A percentile compares a stretch with the other conserved stretches of the same genome.
Conservation (phyloP, 176 grass and related monocot genomes). For the Phragmites australis region DNA sequence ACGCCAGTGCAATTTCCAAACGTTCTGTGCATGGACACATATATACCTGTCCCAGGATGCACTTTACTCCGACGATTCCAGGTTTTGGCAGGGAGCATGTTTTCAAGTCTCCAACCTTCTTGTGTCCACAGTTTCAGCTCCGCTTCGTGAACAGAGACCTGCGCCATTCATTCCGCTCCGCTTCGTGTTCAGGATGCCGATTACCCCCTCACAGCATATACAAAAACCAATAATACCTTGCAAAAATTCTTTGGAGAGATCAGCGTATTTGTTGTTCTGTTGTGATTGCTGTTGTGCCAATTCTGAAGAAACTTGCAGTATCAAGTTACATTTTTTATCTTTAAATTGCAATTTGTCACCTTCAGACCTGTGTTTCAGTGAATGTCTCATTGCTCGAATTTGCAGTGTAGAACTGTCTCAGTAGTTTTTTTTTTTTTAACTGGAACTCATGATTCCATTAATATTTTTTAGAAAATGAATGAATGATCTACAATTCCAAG, state of each 20-base stretch:
- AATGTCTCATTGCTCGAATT: not conserved
- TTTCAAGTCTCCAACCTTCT: not conserved
- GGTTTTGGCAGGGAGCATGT: conserved; percentile 9
- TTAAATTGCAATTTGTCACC: not conserved
- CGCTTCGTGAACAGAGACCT: not conserved
- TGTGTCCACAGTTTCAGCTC: not conserved
- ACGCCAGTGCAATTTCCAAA: not conserved
- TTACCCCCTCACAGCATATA: not conserved
- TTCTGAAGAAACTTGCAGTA: not conserved
- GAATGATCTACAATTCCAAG: too few species aligned
- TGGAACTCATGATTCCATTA: too few species aligned
- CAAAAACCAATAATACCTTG: not conserved
- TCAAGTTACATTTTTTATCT: not conserved
- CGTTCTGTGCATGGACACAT: not conserved
- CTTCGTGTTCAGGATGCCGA: not conserved
- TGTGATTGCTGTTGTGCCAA: not conserved
- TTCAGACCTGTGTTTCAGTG: not conserved
- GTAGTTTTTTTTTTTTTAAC: not conserved
- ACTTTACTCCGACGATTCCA: not conserved
- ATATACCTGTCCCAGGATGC: not conserved
- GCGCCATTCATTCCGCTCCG: not conserved
- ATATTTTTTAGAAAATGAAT: too few species aligned
- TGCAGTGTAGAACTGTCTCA: not conserved
- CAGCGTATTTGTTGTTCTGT: not conserved
- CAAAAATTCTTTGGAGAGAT: not conserved